Evolutionary conservation across 495 filamentous ascomycete species (phyloP).

Genomic region (Trichocladium antarcticum): DNA sequence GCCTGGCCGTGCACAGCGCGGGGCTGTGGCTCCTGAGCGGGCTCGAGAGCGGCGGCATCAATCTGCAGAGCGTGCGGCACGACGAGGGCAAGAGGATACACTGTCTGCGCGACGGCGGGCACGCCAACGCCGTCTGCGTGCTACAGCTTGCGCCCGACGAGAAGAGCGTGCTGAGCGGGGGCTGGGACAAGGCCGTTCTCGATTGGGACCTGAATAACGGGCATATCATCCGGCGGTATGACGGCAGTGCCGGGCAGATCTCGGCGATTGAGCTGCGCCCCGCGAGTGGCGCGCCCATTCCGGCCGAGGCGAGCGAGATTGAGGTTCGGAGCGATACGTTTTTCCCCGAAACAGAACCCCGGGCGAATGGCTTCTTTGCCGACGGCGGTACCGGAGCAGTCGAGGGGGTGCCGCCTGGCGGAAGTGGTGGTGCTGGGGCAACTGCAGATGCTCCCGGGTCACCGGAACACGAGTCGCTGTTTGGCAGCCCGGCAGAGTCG

Average conservation of each 20-base stretch:
- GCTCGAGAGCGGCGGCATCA: slow-evolving; percentile 81
- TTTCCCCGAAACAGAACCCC: slow-evolving; percentile 36
- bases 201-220: slow-evolving; percentile 96
- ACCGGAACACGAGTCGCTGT: slow-evolving; percentile 67
- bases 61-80: slow-evolving; percentile 87
- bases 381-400: slow-evolving; percentile 23
- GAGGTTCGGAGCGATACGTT: slow-evolving; percentile 54
- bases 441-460: slow-evolving; percentile 41
- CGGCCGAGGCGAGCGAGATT: slow-evolving; percentile 53
- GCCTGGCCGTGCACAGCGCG: slow-evolving; percentile 78
- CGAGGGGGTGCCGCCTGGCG: neutral
- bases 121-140: slow-evolving; percentile 87
- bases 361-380: slow-evolving; percentile 36
- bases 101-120: slow-evolving; percentile 53
- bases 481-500: slow-evolving; percentile 44
- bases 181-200: slow-evolving; percentile 88
- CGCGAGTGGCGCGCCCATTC: slow-evolving; percentile 60
- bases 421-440: neutral
- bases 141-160: slow-evolving; percentile 75
- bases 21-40: slow-evolving; percentile 87
- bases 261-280: slow-evolving; percentile 79
- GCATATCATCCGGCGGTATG: slow-evolving; percentile 59
- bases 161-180: slow-evolving; percentile 76
- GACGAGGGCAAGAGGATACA: slow-evolving; percentile 84
- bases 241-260: slow-evolving; percentile 70